phyloP scores from a whole-genome alignment of 306 rosid genomes.

The Coriaria nepalensis region DNA sequence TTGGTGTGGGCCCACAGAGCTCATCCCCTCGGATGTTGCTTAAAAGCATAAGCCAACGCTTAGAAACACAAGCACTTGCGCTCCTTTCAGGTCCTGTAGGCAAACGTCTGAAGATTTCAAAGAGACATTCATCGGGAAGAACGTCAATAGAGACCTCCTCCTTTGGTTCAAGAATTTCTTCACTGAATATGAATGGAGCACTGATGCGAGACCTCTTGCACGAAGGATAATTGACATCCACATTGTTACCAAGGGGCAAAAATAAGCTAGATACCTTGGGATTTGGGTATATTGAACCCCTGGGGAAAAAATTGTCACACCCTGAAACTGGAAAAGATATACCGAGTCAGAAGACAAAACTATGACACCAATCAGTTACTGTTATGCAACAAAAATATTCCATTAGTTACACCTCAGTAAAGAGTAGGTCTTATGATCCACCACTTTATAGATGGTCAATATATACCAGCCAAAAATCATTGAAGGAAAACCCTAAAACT shows the following conservation, averaged over 20 bases:
- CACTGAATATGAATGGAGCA: conserved; percentile 39
- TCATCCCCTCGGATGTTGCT: conserved; percentile 53
- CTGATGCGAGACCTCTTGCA: conserved; percentile 61
- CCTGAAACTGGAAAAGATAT: conserved; percentile 27
- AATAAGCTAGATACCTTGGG: conserved; percentile 67
- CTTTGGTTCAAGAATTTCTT: conserved; percentile 43
- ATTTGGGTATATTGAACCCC: conserved; percentile 62
- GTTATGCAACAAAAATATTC: no score
- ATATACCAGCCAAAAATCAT: no score
- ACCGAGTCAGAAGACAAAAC: conserved; percentile 10
- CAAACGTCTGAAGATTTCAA: conserved; percentile 86
- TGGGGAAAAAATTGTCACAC: conserved; percentile 55
- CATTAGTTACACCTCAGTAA: no score
- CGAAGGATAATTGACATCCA: conserved; percentile 48
- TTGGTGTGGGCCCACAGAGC: conserved; percentile 19
- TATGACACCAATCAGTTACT: background rate
- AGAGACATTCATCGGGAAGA: conserved; percentile 86
- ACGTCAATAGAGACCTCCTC: conserved; percentile 48
- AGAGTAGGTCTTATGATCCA: no score
- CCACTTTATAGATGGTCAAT: no score
- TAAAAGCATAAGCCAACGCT: conserved; percentile 79
- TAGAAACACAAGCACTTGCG: conserved; percentile 65
- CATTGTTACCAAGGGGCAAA: conserved; percentile 58
- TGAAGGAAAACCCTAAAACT: no score
- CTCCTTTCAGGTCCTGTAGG: conserved; percentile 68